Conservation (phyloP, 495 filamentous ascomycete species). For the Penicillium egyptiacum region DNA sequence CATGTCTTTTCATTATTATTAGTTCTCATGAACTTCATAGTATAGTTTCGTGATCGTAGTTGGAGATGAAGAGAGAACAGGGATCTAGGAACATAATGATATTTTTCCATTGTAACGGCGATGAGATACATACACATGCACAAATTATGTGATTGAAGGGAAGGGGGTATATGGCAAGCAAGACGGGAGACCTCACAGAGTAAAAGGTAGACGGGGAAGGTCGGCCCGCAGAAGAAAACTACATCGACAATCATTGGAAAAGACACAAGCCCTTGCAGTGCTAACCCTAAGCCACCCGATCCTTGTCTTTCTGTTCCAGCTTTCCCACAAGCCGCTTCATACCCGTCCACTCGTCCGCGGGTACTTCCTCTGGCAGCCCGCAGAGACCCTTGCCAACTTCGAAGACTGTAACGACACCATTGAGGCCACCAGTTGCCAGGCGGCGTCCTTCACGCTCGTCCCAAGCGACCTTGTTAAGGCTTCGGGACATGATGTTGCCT, state of each 20-base stretch:
- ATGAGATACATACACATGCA: conserved; percentile 21
- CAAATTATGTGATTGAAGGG: conserved; percentile 25
- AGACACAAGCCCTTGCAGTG: conserved; percentile 2
- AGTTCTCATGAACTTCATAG: neutral
- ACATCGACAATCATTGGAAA: conserved; percentile 10
- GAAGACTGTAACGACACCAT: conserved; percentile 86
- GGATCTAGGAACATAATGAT: neutral
- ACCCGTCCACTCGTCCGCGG: conserved; percentile 84
- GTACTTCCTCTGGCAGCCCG: conserved; percentile 68
- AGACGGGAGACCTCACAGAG: conserved; percentile 14
- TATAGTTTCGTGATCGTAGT: neutral
- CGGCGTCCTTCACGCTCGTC: conserved; percentile 83
- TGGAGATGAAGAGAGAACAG: neutral
- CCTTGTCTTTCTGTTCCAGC: conserved; percentile 52
- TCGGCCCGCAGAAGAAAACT: conserved; percentile 12
- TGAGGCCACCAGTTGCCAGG: conserved; percentile 84
- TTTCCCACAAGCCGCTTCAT: conserved; percentile 82
- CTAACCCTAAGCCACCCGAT: conserved; percentile 33
- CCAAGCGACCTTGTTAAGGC: conserved; percentile 92
- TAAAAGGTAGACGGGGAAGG: conserved; percentile 14
- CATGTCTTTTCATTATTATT: neutral
- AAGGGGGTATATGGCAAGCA: conserved; percentile 36
- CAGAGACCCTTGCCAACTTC: conserved; percentile 86
- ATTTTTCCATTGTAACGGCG: conserved; percentile 7
- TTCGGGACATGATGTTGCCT: conserved; percentile 61